Evolutionary conservation across 139 green algal genomes (phyloP).

Genomic region (Pleodorina starrii): DNA sequence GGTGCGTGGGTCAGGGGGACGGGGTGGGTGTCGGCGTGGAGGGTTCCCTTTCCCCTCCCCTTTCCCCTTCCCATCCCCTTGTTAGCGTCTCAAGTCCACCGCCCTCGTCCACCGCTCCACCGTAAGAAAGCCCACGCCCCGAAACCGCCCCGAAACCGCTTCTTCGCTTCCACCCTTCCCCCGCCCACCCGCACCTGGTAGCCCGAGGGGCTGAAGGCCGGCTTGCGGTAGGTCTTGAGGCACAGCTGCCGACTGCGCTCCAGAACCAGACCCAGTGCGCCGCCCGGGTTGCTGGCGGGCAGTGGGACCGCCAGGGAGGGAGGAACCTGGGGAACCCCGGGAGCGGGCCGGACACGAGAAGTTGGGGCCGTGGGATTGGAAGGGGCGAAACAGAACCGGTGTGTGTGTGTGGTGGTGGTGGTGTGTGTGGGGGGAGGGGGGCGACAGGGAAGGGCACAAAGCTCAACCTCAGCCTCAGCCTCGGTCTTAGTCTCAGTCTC

Average conservation of each 20-base stretch:
- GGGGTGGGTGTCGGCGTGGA: not conserved
- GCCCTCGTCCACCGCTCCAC: not conserved
- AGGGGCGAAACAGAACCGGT: not conserved
- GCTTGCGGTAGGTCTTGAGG: constrained; percentile 84
- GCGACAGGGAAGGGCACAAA: not conserved
- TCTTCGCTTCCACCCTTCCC: not conserved
- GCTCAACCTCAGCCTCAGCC: not conserved
- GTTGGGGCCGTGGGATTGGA: not conserved
- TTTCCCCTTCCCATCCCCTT: not conserved
- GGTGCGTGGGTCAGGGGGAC: not conserved
- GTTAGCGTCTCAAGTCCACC: not conserved
- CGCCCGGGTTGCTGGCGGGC: not conserved
- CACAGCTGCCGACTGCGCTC: constrained; percentile 85
- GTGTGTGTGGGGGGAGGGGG: not conserved
- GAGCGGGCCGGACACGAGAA: not conserved
- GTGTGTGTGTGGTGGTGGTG: not conserved
- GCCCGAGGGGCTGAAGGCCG: constrained; percentile 49
- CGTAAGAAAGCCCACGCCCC: not conserved
- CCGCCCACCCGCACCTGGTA: not conserved
- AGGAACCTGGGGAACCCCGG: not conserved
- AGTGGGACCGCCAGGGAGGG: constrained; percentile 40
- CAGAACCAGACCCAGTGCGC: constrained; percentile 76
- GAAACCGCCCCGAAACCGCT: not conserved
- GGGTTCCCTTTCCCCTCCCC: not conserved
- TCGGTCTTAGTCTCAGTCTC: not conserved